phyloP scores from a whole-genome alignment of 106 monocot genomes.

The Cymbidium sinense region DNA sequence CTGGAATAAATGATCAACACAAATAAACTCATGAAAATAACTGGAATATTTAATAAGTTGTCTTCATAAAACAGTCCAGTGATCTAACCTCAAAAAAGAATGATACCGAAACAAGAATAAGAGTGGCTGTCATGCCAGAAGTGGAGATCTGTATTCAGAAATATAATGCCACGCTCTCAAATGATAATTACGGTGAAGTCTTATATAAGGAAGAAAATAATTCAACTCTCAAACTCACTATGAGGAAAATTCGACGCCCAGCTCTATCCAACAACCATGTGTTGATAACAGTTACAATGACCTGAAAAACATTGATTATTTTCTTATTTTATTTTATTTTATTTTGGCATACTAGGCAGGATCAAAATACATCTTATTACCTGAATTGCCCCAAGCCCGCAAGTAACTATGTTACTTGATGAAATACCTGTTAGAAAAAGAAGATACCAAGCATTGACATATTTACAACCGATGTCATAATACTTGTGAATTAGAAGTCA shows the following conservation, averaged over 20 bases:
- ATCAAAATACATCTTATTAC: conserved; percentile 17
- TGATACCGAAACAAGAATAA: conserved; percentile 59
- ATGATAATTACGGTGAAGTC: neutral
- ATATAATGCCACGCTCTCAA: neutral
- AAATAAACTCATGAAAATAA: neutral
- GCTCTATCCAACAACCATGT: conserved; percentile 91
- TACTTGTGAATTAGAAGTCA: neutral
- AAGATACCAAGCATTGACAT: neutral
- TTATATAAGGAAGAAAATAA: conserved; percentile 1
- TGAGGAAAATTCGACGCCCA: conserved; percentile 79
- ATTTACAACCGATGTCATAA: neutral
- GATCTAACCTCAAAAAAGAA: conserved; percentile 70
- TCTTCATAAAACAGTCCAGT: neutral
- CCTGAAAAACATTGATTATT: conserved; percentile 28
- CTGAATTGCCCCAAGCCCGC: conserved; percentile 89
- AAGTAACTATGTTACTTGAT: conserved; percentile 55
- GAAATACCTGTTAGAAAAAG: conserved; percentile 49
- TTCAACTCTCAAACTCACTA: conserved; percentile 30
- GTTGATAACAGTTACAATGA: conserved; percentile 81
- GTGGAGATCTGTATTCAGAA: conserved; percentile 57
- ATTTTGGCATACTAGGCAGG: neutral
- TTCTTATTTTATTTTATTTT: neutral
- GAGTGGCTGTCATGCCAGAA: conserved; percentile 70
- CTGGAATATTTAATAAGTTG: neutral
- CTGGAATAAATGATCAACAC: neutral